Evolutionary conservation across 2,329 filamentous ascomycete species (phyloP), one percentile per base, ranked within the genome.

Genomic region (Phialemoniopsis sp.): DNA sequence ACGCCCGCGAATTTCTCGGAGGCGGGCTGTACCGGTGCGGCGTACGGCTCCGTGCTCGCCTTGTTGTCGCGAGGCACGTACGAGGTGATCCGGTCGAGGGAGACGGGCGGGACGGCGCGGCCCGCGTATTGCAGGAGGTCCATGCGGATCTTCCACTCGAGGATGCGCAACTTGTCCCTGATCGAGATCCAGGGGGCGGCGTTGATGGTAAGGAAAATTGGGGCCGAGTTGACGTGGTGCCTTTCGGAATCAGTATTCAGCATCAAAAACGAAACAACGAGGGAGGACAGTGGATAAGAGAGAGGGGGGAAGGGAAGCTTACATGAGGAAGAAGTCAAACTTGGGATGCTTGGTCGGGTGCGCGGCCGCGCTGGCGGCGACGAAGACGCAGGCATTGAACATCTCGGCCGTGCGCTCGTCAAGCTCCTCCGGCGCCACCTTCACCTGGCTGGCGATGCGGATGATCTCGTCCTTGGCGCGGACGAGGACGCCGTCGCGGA

Each of bases 121-220:
- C 83, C 85, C 1, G 82, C 76, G 57, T 94, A 95, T 62, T 89
- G 70, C 6, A 82, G 54, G 6, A 95, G 65, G 55, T 93, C 87
- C 49, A 82, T 63, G 32, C 89, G 78, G 36, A 82, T 85, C 60
- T 94, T 95, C 78, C 82, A 90, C 60, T 93, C 85, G 8, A 95
- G 68, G 0, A 95, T 64, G 6, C 87, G 79, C 12, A 72, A 67
- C 55, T 90, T 91, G 35, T 68, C 67, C 8, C 69, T 66, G 1
- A 63, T 54, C 0, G 78, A 68, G 32, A 89, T 68, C 75, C 77
- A 93, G 29, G 68, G 47, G 47, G 72, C 72, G 10, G 64, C 63
- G 53, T 82, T 73, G 56, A 95, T 72, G 8, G 70, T 68, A 47
- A 87, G 72, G 66, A 91, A 93, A 48, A 95, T 79, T n/a, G 83